Base-by-base conservation (phyloP, 768 basidiomycete species). In the Leucosporidium scottii region DNA sequence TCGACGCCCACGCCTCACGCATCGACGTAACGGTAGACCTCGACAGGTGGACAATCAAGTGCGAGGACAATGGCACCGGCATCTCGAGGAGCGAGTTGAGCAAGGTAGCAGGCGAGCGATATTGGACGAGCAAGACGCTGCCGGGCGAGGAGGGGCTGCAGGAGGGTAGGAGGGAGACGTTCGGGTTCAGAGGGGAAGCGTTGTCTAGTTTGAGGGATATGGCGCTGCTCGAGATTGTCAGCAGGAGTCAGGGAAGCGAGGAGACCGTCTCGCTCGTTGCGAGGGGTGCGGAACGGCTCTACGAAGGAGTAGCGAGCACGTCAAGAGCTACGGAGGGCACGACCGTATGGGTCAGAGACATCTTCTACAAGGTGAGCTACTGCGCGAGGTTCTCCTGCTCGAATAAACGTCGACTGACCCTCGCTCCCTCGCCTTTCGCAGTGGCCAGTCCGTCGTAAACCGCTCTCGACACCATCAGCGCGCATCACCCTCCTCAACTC, bases 51-150 rank as follows among this genome's bases (percentile, higher is more conserved):
- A 81, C 82, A 10, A 87, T 91, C 74, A 87, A 89, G 85, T 88
- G 93, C 13, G 82, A 83, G 73, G 94, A 98, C 79, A 84, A 96
- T 76, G 94, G 94, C 0, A 73, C 73, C 62, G 94, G 94, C 2
- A 87, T 97, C 59, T 79, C 79, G 48, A 84, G 83, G 75, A 83
- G 83, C 9, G 84, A 83, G 1, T 79, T 96, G 70, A 23, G n/a
- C 13, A 78, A 76, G 31, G 68, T 79, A 21, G 79, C 93, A 12
- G 85, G 77, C 47, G 84, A 84, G 61, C 80, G 91, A 66, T 90
- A 91, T 78, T 82, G 89, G 25, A 69, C 65, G 0, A 58, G 25
- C 30, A 72, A 72, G 31, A 44, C 39, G 39, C 39, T 44, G 39
- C 39, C 39, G 39, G 62, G 6, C 0, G 10, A 34, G 31, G 31